phyloP scores from a whole-genome alignment of 2,329 filamentous ascomycete species.

The Fonsecaea pedrosoi region DNA sequence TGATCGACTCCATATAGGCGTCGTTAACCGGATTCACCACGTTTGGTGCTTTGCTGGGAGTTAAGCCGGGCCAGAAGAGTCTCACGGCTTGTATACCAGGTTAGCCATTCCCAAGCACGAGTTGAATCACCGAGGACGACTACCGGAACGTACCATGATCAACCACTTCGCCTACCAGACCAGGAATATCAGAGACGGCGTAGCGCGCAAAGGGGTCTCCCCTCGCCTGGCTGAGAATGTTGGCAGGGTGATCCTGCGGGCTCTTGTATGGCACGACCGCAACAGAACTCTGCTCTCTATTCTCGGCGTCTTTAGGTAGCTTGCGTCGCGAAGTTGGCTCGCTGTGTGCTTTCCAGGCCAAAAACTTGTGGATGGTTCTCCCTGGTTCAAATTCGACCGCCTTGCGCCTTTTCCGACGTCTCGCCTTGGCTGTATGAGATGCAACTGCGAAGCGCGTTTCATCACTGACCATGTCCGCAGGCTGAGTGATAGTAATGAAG shows the following conservation, averaged over 20 bases:
- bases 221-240: slow-evolving; percentile 8
- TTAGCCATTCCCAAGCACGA: neutral
- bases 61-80: neutral
- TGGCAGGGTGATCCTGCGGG: neutral
- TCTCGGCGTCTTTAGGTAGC: neutral
- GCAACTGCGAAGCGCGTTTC: slow-evolving; percentile 2
- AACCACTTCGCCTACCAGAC: neutral
- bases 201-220: slow-evolving; percentile 7
- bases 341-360: neutral
- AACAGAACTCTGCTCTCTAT: neutral
- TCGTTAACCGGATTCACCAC: neutral
- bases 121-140: neutral
- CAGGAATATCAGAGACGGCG: slow-evolving; percentile 1
- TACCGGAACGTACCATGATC: slow-evolving; percentile 8
- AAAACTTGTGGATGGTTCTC: slow-evolving; percentile 2
- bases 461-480: neutral
- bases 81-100: neutral
- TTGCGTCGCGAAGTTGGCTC: neutral
- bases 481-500: slow-evolving; percentile 1
- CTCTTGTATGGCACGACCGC: neutral
- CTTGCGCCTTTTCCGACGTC: neutral
- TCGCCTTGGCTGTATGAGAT: neutral
- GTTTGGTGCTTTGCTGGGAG: neutral
- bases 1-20: neutral
- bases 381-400: neutral